Base-by-base conservation (phyloP, 1,139 yeast genomes). In the Zygotorulaspora mrakii region DNA sequence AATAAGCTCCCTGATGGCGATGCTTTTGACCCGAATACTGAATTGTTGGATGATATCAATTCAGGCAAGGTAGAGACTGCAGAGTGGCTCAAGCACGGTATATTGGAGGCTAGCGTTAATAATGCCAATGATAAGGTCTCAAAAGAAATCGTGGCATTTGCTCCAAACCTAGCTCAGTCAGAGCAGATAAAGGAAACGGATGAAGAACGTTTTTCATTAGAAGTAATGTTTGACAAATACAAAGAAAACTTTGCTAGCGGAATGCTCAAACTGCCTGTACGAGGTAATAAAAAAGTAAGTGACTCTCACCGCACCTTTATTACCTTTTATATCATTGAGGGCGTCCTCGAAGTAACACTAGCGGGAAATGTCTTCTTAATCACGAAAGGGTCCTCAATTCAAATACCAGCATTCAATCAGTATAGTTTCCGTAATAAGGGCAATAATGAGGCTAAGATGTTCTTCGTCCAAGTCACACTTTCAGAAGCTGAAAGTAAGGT, bases 211-310 rank as follows among this genome's bases (percentile, higher is more conserved):
- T 84, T 77, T 57, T 68, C 74, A 39, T 68, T 86, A 13, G 83
- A 85, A 0, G 74, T 82, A 8, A 66, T 86, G 36, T 87, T 84
- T 51, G 82, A 81, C 50, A 74, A 76, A 42, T 79, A 82, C 51
- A 71, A 74, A 35, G 82, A 79, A 30, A 74, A 73, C 47, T 74
- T 82, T 39, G 95, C 94, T 0, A 78, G 86, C 22, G 96, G 96
- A 1, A 68, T 86, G 49, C 68, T 88, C 43, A 77, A 76, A 40
- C 65, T 88, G 18, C 87, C 91, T 0, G 62, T 70, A 2, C 79
- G 77, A 10, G 85, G 86, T 1, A 68, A 68, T 35, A 87, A 87
- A 57, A 76, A 79, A 32, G 63, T 73, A 46, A 75, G 78, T 51
- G 74, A 79, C 17, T 77, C 94, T 10, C 79, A 76, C 26, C 79